Base-by-base conservation (phyloP, 345 rosid species). In the Rubroshorea leprosula region DNA sequence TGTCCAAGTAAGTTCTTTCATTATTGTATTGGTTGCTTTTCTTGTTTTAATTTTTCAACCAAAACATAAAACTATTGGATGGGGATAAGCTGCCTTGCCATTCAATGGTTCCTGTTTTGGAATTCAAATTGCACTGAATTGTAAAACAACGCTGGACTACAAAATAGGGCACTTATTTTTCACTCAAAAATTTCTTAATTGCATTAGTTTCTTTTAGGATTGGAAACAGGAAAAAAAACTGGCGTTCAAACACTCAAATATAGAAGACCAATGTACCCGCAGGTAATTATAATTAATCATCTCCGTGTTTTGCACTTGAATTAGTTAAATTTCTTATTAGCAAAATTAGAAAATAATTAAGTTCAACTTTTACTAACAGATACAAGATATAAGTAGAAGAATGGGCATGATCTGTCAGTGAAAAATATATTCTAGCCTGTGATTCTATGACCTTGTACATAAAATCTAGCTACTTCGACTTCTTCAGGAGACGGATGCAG, bases 391-490 rank as follows among this genome's bases (percentile, higher is more conserved):
- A 82, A 31, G 49, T 75, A 22, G 95, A 84, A 70, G 95, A 95
- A 54, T 65, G 80, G 79, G 83, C 84, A 4, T 86, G 95, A 95
- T 89, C 95, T 4, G 97, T 82, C 27, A 89, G 91, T 50, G 83
- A 74, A 74, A 90, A 90, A 60, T 86, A 84, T 61, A 90, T 86
- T n/a, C 41, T 90, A 44, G 90, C 95, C 52, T 90, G 93, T 45
- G 80, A 86, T 62, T 72, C 92, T 1, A 80, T 80, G 83, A 63
- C 81, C 6, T 43, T 90, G 63, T 55, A 69, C 27, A 68, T 83
- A 21, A 78, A 51, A 61, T 80, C 93, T 0, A 47, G 24, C 35
- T 86, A 47, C 69, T 65, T 78, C 52, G 88, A 81, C 66, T 90
- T 84, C 80, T 84, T 78, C 76, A 47, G 55, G 1, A 74, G 95